Evolutionary conservation across 2,329 filamentous ascomycete species (phyloP).

Genomic region (Dactylellina sp.): DNA sequence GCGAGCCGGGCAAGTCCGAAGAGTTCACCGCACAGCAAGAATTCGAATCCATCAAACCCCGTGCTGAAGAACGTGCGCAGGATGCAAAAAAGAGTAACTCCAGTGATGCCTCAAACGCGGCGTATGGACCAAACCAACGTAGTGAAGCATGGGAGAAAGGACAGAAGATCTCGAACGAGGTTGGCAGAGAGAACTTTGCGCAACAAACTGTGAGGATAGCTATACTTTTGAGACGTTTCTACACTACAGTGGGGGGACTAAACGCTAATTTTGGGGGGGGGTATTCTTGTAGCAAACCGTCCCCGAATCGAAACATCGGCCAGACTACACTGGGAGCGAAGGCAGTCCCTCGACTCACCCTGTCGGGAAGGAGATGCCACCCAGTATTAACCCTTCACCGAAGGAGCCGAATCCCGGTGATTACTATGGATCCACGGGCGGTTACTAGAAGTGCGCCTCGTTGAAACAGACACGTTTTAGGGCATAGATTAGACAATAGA

Average conservation of each 20-base stretch:
- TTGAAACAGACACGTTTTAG: not conserved
- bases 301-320: not conserved
- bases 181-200: constrained; percentile 23
- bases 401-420: constrained; percentile 24
- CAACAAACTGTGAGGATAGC: constrained; percentile 1
- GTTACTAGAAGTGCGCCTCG: not conserved
- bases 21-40: constrained; percentile 8
- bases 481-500: too few relatives aligned
- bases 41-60: constrained; percentile 27
- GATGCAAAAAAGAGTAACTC: constrained; percentile 19
- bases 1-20: constrained; percentile 14
- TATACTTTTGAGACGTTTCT: not conserved
- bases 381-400: constrained; percentile 19
- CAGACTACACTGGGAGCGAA: constrained; percentile 6
- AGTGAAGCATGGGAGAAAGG: constrained; percentile 16
- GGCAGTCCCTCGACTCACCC: not conserved
- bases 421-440: constrained; percentile 27
- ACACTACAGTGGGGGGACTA: not conserved
- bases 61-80: constrained; percentile 8
- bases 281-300: constrained; percentile 16
- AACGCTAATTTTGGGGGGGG: not conserved
- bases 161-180: not conserved
- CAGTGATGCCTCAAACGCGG: constrained; percentile 16
- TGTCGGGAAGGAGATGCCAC: constrained; percentile 7
- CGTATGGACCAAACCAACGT: constrained; percentile 26